Conservation (phyloP, 108 stramenopile species). For the Cylindrotheca fusiformis region DNA sequence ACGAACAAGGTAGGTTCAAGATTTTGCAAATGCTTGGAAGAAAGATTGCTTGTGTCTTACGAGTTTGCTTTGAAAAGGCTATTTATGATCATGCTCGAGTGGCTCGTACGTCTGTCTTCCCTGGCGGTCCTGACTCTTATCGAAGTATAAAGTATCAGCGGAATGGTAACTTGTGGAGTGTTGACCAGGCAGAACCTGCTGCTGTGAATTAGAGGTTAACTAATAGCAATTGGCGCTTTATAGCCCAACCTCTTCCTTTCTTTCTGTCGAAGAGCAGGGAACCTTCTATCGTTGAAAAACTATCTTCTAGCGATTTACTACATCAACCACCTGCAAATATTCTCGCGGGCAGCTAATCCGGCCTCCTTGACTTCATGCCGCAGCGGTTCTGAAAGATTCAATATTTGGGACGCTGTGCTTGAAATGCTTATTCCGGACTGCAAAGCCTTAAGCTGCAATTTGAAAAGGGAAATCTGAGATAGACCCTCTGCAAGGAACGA, state of each 20-base stretch:
- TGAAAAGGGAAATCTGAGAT: constrained; percentile 23
- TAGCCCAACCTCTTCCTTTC: no score
- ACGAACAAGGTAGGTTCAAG: constrained; percentile 44
- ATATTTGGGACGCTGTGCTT: constrained; percentile 19
- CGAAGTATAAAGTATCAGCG: constrained; percentile 16
- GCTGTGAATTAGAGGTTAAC: not conserved
- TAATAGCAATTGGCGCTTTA: not conserved
- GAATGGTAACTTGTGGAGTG: not conserved
- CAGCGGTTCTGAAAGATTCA: constrained; percentile 14
- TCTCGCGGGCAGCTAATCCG: constrained; percentile 19
- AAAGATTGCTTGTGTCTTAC: no score
- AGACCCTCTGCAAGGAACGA: constrained; percentile 29
- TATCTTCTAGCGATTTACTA: no score
- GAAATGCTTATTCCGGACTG: constrained; percentile 13
- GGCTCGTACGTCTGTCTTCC: constrained; percentile 36
- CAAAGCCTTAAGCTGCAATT: constrained; percentile 18
- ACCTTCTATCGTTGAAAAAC: no score
- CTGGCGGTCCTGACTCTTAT: constrained; percentile 64
- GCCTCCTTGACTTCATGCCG: not conserved
- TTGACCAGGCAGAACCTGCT: not conserved
- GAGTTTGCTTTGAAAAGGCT: no score
- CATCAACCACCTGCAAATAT: constrained; percentile 30
- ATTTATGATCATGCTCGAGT: constrained; percentile 55
- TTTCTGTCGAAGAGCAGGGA: no score
- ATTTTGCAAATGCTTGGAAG: no score